A percentile compares a stretch with the other conserved stretches of the same genome.
These are phyloP conservation scores for Rhizoctonia solani DNA, from an alignment of 1,284 basidiomycete genomes.

Conservation along the genomic window DNA sequence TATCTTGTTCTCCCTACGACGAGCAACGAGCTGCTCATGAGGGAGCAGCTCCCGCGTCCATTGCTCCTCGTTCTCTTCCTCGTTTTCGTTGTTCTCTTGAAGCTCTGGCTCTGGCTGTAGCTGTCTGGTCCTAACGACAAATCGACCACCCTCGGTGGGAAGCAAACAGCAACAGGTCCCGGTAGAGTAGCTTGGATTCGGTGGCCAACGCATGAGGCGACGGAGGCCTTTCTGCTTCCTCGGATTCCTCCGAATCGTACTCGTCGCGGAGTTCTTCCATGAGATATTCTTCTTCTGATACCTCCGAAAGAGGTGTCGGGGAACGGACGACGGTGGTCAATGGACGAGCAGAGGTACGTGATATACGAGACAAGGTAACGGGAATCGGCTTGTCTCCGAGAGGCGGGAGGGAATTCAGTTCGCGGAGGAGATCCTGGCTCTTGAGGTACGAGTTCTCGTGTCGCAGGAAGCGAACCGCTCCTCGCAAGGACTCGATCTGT, in stretches of 20 bases:
- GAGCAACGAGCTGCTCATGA: slow-evolving; percentile 75
- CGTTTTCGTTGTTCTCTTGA: too few species aligned
- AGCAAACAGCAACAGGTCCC: slow-evolving; percentile 81
- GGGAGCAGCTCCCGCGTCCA: slow-evolving; percentile 76
- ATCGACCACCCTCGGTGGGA: slow-evolving; percentile 82
- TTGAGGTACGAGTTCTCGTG: slow-evolving; percentile 92
- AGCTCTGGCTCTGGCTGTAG: slow-evolving; percentile 35
- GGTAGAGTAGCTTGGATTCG: slow-evolving; percentile 80
- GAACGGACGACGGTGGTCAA: slow-evolving; percentile 47
- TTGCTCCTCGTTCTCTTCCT: too few species aligned
- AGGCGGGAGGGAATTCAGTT: slow-evolving; percentile 73
- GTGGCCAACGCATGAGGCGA: slow-evolving; percentile 70
- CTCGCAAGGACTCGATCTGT: slow-evolving; percentile 87
- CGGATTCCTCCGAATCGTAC: slow-evolving; percentile 47
- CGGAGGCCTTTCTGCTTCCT: slow-evolving; percentile 45
- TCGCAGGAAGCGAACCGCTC: slow-evolving; percentile 86
- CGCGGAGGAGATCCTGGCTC: slow-evolving; percentile 81
- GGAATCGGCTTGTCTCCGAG: slow-evolving; percentile 49
- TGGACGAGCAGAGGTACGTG: slow-evolving; percentile 4
- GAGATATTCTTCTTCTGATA: slow-evolving; percentile 48
- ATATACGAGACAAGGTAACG: slow-evolving; percentile 8
- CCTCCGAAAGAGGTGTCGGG: slow-evolving; percentile 63
- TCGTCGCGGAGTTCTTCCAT: slow-evolving; percentile 50
- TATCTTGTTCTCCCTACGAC: slow-evolving; percentile 71
- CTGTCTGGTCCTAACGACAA: slow-evolving; percentile 64